These are phyloP conservation scores for Kregervanrija pseudodelftensis DNA, from an alignment of 805 yeast genomes.

Conservation along the genomic window DNA sequence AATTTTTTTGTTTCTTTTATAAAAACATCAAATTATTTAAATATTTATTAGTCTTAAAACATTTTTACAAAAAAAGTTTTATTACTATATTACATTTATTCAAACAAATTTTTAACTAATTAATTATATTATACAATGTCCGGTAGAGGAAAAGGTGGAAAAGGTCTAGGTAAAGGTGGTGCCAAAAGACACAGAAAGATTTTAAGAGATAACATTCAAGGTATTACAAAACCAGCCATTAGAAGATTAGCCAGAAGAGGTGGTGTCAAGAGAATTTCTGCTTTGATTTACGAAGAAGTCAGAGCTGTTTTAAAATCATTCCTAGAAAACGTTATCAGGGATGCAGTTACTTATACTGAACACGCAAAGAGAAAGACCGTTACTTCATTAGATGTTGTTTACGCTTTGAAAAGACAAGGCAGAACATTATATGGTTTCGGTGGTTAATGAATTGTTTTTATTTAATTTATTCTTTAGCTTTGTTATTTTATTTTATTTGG, in stretches of 20 bases:
- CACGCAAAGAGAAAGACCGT: conserved; percentile 99
- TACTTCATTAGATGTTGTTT: conserved; percentile 96
- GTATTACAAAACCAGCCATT: conserved; percentile 99
- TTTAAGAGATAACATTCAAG: conserved; percentile 98
- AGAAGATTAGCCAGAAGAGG: conserved; percentile 99
- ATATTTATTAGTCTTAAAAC: no score
- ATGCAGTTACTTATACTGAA: conserved; percentile 98
- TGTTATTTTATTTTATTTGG: no score
- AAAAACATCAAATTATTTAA: no score
- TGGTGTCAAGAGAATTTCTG: conserved; percentile 99
- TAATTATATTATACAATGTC: conserved; percentile 48
- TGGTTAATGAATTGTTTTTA: conserved; percentile 50
- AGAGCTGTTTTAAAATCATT: conserved; percentile 94
- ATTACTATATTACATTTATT: no score
- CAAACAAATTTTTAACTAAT: no score
- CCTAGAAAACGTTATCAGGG: conserved; percentile 96
- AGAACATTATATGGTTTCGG: conserved; percentile 99
- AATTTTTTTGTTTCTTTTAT: no score
- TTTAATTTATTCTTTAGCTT: no score
- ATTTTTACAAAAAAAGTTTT: no score
- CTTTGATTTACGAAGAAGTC: conserved; percentile 97
- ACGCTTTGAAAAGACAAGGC: conserved; percentile 99
- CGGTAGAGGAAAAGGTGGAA: conserved; percentile 99
- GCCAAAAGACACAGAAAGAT: conserved; percentile 99
- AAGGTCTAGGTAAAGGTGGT: conserved; percentile 99